Base-by-base conservation (phyloP, 192 early-diverging fungal species). In the Coemansia sp. region DNA sequence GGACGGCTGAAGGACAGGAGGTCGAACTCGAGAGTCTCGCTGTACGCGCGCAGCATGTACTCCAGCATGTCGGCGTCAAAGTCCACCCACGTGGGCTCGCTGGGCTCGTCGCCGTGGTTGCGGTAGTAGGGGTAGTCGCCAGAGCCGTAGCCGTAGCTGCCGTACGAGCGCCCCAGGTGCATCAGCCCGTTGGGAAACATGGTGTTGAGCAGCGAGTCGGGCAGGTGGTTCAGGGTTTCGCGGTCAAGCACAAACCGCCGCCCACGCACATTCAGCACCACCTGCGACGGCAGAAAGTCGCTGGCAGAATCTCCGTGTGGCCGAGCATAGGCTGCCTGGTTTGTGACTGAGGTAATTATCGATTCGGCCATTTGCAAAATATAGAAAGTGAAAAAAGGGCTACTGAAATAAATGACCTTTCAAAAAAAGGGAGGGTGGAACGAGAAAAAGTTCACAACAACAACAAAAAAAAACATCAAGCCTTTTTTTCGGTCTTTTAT, bases 241-340 rank as follows among this genome's bases (percentile, higher is more conserved):
- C 82, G 74, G 82, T 83, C 81, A 33, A 83, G 51, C 34, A 78
- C 70, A 61, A 83, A 75, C n/a, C 70, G 81, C 51, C 73, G 72
- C 2, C 81, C 81, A 39, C 81, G 81, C 52, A 83, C 72, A 32
- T 83, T 83, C 37, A 83, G 66, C 60, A 70, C 48, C 11, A 75
- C 35, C 34, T 70, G 81, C 32, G 81, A 57, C 18, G 81, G 81
- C 51, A 74, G 61, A 43, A 65, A 78, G 68, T 83, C 81, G 52
- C 69, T 67, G 41, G 60, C 61, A n/a, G 70, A 71, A 56, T 76
- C 81, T 51, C 72, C 76, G 58, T 74, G 76, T 64, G 81, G 76
- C 55, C 94, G 91, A 45, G 61, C 60, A 55, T 81, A 86, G 61
- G 88, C 72, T 2, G 80, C 57, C 55, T 82, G 74, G 62, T 66